phyloP scores from a whole-genome alignment of 768 basidiomycete species.

The Termitomyces sp. region DNA sequence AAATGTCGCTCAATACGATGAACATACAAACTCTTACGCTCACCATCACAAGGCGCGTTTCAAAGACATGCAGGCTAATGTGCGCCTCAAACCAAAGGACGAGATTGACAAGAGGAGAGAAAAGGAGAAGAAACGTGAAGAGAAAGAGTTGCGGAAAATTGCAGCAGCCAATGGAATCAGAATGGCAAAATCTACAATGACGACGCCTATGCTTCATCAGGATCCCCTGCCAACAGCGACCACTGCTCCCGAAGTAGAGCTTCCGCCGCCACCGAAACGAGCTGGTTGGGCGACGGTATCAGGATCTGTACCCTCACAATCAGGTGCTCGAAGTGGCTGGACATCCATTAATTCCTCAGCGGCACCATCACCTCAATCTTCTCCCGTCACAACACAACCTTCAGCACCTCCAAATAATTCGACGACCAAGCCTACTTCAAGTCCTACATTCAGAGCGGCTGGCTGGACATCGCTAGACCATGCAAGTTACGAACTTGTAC shows the following conservation, averaged over 20 bases:
- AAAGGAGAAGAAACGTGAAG: constrained; percentile 81
- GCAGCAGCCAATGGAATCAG: constrained; percentile 79
- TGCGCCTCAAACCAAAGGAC: constrained; percentile 57
- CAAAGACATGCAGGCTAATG: constrained; percentile 75
- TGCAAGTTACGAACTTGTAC: constrained; percentile 24
- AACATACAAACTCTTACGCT: constrained; percentile 85
- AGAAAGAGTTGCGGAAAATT: constrained; percentile 78
- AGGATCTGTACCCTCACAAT: constrained; percentile 13
- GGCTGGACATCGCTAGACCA: constrained; percentile 68
- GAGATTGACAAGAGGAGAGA: constrained; percentile 74
- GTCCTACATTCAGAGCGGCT: constrained; percentile 50
- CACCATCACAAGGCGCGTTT: constrained; percentile 82
- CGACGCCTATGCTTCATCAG: constrained; percentile 11
- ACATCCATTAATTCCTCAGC: constrained; percentile 29
- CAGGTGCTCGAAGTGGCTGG: constrained; percentile 39
- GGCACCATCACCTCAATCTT: constrained; percentile 7
- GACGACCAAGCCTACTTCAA: constrained; percentile 16
- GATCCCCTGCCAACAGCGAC: constrained; percentile 17
- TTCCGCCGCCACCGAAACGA: constrained; percentile 27
- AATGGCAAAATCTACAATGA: constrained; percentile 39
- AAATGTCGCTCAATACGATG: constrained; percentile 82
- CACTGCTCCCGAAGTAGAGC: constrained; percentile 21
- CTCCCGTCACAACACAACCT: constrained; percentile 6
- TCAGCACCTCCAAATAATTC: constrained; percentile 4
- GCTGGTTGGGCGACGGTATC: constrained; percentile 45